Conservation (phyloP, 768 basidiomycete genomes). For the Lactarius evosmus region DNA sequence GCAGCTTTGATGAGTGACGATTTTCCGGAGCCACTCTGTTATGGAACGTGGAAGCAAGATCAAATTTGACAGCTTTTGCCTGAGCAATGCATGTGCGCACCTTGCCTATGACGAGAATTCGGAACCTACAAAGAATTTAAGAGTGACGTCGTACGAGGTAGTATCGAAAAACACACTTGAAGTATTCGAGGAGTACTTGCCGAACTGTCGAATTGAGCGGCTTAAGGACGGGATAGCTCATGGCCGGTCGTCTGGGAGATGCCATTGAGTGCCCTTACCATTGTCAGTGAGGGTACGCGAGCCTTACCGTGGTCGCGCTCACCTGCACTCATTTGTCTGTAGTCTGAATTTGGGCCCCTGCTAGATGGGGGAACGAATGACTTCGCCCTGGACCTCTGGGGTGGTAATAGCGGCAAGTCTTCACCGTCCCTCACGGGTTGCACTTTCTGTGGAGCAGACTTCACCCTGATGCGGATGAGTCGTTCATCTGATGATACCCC, state of each 20-base stretch:
- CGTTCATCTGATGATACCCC: neutral
- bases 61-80: too few relatives aligned
- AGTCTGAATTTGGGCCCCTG: neutral
- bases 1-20: constrained; percentile 6
- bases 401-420: neutral
- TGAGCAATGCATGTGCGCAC: neutral
- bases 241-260: neutral
- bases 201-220: neutral
- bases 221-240: neutral
- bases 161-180: neutral
- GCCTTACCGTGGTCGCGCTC: too few relatives aligned
- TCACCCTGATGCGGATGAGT: neutral
- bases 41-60: neutral
- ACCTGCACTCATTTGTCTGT: neutral
- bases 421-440: neutral
- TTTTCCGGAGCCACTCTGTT: constrained; percentile 12
- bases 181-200: neutral
- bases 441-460: neutral
- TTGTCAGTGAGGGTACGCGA: too few relatives aligned
- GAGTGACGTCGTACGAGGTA: neutral
- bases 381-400: neutral
- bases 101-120: constrained; percentile 15
- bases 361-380: neutral
- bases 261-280: neutral
- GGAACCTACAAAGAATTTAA: neutral